A percentile compares a stretch with the other conserved stretches of the same genome.
These are phyloP conservation scores for Penicillium sp. DNA, from an alignment of 2,329 filamentous ascomycete species.

Conservation along the genomic window DNA sequence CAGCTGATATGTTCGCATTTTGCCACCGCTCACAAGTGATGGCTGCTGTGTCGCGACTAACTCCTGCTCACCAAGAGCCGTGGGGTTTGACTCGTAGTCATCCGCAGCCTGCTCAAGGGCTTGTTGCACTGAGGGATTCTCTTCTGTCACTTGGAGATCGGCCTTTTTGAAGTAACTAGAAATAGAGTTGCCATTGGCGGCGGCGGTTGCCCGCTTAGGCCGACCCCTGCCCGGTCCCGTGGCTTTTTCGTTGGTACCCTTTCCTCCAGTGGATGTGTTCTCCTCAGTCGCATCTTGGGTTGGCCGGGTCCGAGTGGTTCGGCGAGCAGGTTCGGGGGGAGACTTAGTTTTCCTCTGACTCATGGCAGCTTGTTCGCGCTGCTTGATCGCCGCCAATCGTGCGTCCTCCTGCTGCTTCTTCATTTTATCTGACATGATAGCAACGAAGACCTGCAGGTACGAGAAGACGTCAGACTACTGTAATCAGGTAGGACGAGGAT, in stretches of 20 bases:
- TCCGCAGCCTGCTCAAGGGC: constrained; percentile 58
- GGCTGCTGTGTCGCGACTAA: constrained; percentile 82
- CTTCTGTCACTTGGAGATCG: constrained; percentile 53
- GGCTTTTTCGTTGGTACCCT: constrained; percentile 13
- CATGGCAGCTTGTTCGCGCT: constrained; percentile 23
- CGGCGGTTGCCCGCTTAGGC: constrained; percentile 25
- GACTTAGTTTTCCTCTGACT: constrained; percentile 30
- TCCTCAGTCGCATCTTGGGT: constrained; percentile 21
- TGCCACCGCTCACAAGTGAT: constrained; percentile 76
- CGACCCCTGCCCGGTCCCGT: constrained; percentile 27
- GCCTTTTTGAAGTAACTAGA: constrained; percentile 61
- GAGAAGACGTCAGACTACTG: neutral
- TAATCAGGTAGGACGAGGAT: neutral
- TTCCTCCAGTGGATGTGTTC: constrained; percentile 17
- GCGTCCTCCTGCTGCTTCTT: constrained; percentile 48
- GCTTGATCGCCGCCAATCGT: constrained; percentile 35
- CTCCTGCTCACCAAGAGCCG: constrained; percentile 63
- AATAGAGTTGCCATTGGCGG: constrained; percentile 46
- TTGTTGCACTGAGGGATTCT: constrained; percentile 54
- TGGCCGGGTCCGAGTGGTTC: constrained; percentile 31
- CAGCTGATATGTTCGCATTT: constrained; percentile 90
- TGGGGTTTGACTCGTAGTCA: constrained; percentile 56
- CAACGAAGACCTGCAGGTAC: constrained; percentile 43
- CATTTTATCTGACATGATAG: constrained; percentile 51
- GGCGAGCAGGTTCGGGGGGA: constrained; percentile 18